Evolutionary conservation across 345 rosid species (phyloP), one percentile per base, ranked within the genome.

Genomic region (Eucalyptus cladocalyx): DNA sequence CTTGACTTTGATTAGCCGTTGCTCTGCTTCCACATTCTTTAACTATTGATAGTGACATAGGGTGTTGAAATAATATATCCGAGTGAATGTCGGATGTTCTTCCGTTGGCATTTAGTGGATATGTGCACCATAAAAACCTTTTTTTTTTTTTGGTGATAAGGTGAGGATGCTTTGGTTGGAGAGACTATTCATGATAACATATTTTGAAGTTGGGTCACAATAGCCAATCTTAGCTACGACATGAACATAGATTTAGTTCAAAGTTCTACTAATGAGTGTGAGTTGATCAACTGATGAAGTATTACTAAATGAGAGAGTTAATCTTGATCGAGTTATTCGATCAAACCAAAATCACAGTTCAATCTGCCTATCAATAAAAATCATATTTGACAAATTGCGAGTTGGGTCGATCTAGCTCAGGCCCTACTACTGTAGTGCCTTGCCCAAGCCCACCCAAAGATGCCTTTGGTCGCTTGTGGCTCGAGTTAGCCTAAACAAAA

Each of bases 291-390:
- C 8, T 2, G 3, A 72, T 37, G 9, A 37, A 37, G 8, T 15
- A 53, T 56, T 37, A 18, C 8, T 72, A 10, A 72, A 19, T 19
- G 28, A 72, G 14, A 19, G 43, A 69, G 13, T 69, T 69, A 34
- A 21, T 4, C 8, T 0, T 19, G 15, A 24, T 37, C 0, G 28
- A 3, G 4, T 42, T 45, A 6, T 37, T 6, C 0, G 2, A 11
- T 34, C 5, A 3, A 72, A 37, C 28, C 15, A 72, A 72, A 72
- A 34, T 72, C 13, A 37, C 3, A 11, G 1, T 1, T 11, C 3
- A 72, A 4, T 37, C 15, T 2, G 3, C 28, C 24, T 2, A 72
- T 37, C 28, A 37, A 72, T 10, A 37, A 9, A 72, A 37, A 19
- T 26, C 6, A 19, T 11, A 72, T 37, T 2, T 72, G 7, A 72